Evolutionary conservation across 352 stramenopile genomes (phyloP).

Genomic region (Saprolegnia parasitica): DNA sequence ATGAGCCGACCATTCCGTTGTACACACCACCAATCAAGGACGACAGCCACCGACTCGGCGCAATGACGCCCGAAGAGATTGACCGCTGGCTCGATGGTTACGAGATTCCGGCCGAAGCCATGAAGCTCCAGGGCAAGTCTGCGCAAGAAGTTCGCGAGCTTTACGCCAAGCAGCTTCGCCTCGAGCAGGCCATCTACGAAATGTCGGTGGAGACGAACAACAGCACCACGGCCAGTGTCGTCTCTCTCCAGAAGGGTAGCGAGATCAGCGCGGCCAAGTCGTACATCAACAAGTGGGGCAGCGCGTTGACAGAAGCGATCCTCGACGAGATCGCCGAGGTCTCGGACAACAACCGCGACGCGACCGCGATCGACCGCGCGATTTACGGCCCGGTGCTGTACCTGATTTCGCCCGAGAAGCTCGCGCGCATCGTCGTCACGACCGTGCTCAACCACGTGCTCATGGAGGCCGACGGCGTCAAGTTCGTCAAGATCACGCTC

Average conservation of each 20-base stretch:
- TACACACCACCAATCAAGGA: conserved; percentile 2
- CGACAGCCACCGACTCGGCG: conserved; percentile 13
- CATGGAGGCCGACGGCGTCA: conserved; percentile 55
- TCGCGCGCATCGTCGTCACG: conserved; percentile 58
- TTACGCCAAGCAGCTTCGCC: conserved; percentile 67
- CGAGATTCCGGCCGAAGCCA: conserved; percentile 45
- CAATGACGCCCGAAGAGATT: conserved; percentile 65
- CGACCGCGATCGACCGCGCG: conserved; percentile 51
- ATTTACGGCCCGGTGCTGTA: conserved; percentile 65
- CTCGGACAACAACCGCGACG: conserved; percentile 41
- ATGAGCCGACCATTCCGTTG: neutral
- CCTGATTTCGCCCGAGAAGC: conserved; percentile 48
- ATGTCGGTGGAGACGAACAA: conserved; percentile 65
- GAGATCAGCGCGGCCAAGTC: conserved; percentile 10
- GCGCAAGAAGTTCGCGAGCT: conserved; percentile 48
- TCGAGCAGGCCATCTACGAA: conserved; percentile 76
- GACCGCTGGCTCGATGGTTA: conserved; percentile 66
- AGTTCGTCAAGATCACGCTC: conserved; percentile 78
- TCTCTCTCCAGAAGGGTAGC: neutral
- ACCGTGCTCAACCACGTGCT: conserved; percentile 70
- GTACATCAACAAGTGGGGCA: conserved; percentile 26
- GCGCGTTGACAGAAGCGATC: neutral
- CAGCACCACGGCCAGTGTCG: conserved; percentile 13
- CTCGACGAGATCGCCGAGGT: neutral
- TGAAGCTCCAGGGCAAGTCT: conserved; percentile 43